Base-by-base conservation (phyloP, 2,329 filamentous ascomycete genomes). In the Sclerotinia sclerotiorum region DNA sequence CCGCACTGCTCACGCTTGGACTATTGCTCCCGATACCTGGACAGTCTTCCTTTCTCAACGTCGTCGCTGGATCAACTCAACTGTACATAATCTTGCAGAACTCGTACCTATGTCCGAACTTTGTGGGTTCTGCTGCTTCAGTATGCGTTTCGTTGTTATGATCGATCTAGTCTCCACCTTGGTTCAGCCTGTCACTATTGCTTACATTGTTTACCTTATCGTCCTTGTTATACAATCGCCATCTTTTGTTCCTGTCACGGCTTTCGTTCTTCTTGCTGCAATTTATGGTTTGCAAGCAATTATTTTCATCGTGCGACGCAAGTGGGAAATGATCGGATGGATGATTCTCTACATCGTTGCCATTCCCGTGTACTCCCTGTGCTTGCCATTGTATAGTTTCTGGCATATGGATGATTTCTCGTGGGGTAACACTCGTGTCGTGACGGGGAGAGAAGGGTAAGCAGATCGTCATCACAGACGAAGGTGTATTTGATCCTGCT, bases 321-420 rank as follows among this genome's bases (percentile, higher is more conserved):
- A 97, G 82, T 99, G 95, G 95, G 94, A 99, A 79, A 98, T 98
- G 94, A 90, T 99, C 74, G 95, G 94, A 48, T 99, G 95, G 95
- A 97, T 99, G 93, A 84, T 99, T 74, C 88, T 99, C 71, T 99
- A 99, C 80, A 87, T 99, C 69, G 72, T 95, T 42, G 94, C 95
- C 67, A 91, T 97, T 70, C 94, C 94, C 0, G 87, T 99, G 72
- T 99, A 97, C 84, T 90, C 92, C 55, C 93, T 97, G 72, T 93
- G 87, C 69, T 85, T 99, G 56, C 95, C 95, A 0, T 82, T 99
- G 39, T 98, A 98, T 79, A 86, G 94, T 62, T 99, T 99, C 86
- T 99, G 95, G 95, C 87, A 97, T 82, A 98, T 98, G 95, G 95
- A 99, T 80, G 95, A 99, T 81, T 99, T 99, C 87, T 92, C 91